Percentiles rank a stretch among this genome's conserved stretches.
Evolutionary conservation across 495 filamentous ascomycete species (phyloP).

Genomic region (Trichocladium antarcticum): DNA sequence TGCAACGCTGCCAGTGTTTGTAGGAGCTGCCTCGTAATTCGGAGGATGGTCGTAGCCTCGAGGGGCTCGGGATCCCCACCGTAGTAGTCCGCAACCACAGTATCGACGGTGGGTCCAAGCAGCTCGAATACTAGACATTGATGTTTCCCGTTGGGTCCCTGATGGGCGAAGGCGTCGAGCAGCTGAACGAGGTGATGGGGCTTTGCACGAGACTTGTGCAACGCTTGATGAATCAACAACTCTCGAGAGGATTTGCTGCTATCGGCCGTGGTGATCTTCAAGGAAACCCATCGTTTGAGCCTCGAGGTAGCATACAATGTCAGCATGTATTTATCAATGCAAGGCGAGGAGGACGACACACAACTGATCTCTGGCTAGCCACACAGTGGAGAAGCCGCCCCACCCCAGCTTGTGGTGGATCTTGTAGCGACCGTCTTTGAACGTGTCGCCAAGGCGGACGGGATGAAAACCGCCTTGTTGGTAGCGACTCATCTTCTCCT

Average conservation of each 20-base stretch:
- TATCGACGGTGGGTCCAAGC: slow-evolving; percentile 29
- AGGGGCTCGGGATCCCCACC: not conserved
- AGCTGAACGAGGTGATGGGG: slow-evolving; percentile 24
- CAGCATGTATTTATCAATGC: too few relatives aligned
- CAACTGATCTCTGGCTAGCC: not conserved
- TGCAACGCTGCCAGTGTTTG: slow-evolving; percentile 26
- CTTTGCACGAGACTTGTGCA: not conserved
- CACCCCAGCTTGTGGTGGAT: slow-evolving; percentile 2
- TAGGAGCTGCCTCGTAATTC: slow-evolving; percentile 24
- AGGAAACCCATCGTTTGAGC: slow-evolving; percentile 23
- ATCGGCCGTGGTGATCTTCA: slow-evolving; percentile 28
- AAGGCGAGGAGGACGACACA: too few relatives aligned
- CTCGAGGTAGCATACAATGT: not conserved
- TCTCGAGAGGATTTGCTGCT: slow-evolving; percentile 2
- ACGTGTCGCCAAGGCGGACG: slow-evolving; percentile 13
- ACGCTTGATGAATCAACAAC: not conserved
- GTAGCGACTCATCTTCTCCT: not conserved
- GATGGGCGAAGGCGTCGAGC: slow-evolving; percentile 30
- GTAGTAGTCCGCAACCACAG: slow-evolving; percentile 14
- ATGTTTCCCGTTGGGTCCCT: slow-evolving; percentile 36
- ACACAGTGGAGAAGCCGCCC: slow-evolving; percentile 2
- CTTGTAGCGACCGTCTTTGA: slow-evolving; percentile 2
- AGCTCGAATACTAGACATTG: slow-evolving; percentile 38
- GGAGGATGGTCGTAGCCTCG: not conserved
- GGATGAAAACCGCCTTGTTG: slow-evolving; percentile 16